These are phyloP conservation scores for Tetrastigma voinierianum DNA, from an alignment of 164 flowering plant genomes.

Conservation along the genomic window DNA sequence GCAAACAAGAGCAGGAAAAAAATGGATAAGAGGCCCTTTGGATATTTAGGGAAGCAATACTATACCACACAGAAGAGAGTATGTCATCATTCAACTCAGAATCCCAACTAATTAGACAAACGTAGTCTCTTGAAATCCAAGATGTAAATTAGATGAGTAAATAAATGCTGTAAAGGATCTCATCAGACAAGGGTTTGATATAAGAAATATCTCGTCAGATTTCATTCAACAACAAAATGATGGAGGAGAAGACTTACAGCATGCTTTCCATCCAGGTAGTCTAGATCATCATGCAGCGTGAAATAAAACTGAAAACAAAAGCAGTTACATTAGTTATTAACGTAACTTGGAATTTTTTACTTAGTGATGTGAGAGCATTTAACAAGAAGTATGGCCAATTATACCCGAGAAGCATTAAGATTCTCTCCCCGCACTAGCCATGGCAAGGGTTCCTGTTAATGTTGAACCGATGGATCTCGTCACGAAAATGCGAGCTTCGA, in stretches of 20 bases:
- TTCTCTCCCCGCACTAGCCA: conserved; percentile 98
- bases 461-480: conserved; percentile 91
- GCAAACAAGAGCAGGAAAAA: no score
- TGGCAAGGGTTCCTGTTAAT: conserved; percentile 84
- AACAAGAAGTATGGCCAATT: not conserved
- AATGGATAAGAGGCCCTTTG: no score
- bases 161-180: no score
- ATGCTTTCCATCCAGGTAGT: conserved; percentile 94
- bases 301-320: conserved; percentile 73
- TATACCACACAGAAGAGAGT: no score
- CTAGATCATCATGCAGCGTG: conserved; percentile 89
- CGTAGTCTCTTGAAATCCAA: no score
- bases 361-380: not conserved
- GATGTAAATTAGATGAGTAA: no score
- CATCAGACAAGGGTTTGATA: not conserved
- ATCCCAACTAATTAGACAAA: no score
- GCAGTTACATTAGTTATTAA: not conserved
- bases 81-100: no score
- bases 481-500: conserved; percentile 93
- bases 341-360: not conserved
- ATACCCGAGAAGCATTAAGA: conserved; percentile 97
- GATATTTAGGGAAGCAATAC: no score
- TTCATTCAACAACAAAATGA: not conserved
- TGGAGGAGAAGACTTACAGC: conserved; percentile 58
- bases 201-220: no score